phyloP scores from a whole-genome alignment of 805 yeast genomes.

The Kuraishia cidri region DNA sequence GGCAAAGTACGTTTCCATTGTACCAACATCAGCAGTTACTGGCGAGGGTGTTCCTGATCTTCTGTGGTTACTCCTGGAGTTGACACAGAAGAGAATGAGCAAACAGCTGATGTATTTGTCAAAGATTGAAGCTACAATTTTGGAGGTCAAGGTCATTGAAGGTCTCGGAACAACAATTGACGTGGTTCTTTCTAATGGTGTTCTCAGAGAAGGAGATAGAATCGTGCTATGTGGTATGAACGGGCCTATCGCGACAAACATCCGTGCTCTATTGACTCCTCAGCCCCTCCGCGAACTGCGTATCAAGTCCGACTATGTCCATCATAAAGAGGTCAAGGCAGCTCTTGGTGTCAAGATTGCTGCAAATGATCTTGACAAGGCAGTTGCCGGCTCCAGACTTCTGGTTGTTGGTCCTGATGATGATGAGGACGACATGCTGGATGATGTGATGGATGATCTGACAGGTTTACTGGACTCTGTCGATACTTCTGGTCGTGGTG shows the following conservation, averaged over 20 bases:
- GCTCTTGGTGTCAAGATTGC: constrained; percentile 98
- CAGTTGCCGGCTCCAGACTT: constrained; percentile 97
- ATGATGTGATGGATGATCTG: constrained; percentile 97
- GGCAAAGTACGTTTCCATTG: constrained; percentile 89
- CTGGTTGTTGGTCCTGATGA: constrained; percentile 94
- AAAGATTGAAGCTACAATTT: constrained; percentile 88
- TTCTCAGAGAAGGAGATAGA: constrained; percentile 89
- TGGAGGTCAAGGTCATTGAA: constrained; percentile 96
- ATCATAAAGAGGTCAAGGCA: constrained; percentile 96
- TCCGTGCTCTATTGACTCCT: constrained; percentile 93
- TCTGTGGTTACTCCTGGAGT: constrained; percentile 87
- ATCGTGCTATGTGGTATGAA: constrained; percentile 95
- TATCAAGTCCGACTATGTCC: constrained; percentile 92
- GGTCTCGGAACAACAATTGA: constrained; percentile 99
- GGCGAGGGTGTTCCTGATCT: constrained; percentile 99
- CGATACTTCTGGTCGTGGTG: constrained; percentile 94
- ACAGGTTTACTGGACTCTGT: constrained; percentile 92
- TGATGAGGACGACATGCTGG: constrained; percentile 95
- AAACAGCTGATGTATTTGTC: constrained; percentile 95
- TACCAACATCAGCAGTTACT: constrained; percentile 97
- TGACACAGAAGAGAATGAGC: constrained; percentile 98
- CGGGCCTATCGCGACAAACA: constrained; percentile 95
- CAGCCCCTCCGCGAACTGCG: constrained; percentile 96
- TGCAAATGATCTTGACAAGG: constrained; percentile 95
- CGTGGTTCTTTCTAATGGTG: constrained; percentile 95